Base-by-base conservation (phyloP, 768 basidiomycete genomes). In the Xerocomus spinulosus region DNA sequence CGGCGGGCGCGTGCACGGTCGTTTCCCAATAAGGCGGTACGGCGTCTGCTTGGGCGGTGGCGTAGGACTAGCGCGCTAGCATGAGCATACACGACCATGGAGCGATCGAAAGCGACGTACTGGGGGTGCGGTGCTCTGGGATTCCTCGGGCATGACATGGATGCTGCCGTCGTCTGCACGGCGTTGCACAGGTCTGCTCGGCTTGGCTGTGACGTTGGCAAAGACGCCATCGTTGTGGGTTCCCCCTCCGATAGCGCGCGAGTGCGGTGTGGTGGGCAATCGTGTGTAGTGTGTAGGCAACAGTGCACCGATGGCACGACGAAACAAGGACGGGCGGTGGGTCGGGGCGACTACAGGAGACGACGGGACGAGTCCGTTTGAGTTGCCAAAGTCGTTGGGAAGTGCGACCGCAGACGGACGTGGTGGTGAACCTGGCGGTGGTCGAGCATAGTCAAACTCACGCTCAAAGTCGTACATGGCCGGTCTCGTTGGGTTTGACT, bases 1-100 rank as follows among this genome's bases (percentile, higher is more conserved):
- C 70, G 0, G 72, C 67, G 0, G 92, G 92, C 0, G 93, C 83
- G 51, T 94, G 88, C 9, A 97, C 81, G 0, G 92, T 93, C 1
- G 90, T 97, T 62, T 99, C 95, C 90, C 92, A 97, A 68, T 99
- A 99, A 0, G 92, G 80, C 0, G 96, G 96, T 0, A 88, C 93
- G 0, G 90, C 81, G 61, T 99, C 95, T 24, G 84, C 79, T 52
- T 92, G 84, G 3, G 95, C 96, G 14, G 84, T 78, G 12, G 83
- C 76, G 60, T 99, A 99, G 0, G 92, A 82, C 88, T 93, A 48
- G 15, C 32, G 12, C 24, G 29, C n/a, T n/a, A 30, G 25, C 2
- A 42, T 56, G 23, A 49, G 50, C 1, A 12, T 14, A n/a, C 13
- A 30, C 17, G 45, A 50, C 13, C 24, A 14, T 28, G 29, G 45